Conservation (phyloP, 1,139 yeast genomes). For the Geotrichum carabidarum region DNA sequence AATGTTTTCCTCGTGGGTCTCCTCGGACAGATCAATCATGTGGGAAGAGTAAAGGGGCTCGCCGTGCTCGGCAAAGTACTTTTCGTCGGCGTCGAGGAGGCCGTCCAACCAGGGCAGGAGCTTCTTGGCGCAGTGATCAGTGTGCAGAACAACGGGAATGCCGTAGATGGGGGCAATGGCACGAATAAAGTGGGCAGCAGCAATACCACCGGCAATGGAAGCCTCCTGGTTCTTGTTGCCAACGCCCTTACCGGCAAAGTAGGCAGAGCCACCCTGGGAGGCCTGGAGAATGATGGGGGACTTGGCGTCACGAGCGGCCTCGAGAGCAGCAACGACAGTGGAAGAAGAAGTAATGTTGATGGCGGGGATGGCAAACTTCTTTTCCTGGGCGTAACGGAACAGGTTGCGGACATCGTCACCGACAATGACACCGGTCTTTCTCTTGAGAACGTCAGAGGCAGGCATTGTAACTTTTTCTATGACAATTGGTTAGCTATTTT, state of each 20-base stretch:
- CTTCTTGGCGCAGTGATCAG: constrained; percentile 99
- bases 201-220: constrained; percentile 89
- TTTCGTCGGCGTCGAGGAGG: constrained; percentile 95
- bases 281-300: constrained; percentile 96
- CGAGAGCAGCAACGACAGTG: constrained; percentile 93
- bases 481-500: too few species aligned
- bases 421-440: constrained; percentile 96
- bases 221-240: constrained; percentile 90
- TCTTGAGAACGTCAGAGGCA: constrained; percentile 61
- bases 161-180: constrained; percentile 94
- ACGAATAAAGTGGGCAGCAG: constrained; percentile 98
- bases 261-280: constrained; percentile 99
- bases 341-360: constrained; percentile 97
- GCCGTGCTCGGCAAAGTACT: constrained; percentile 76
- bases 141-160: constrained; percentile 93
- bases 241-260: constrained; percentile 99
- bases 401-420: constrained; percentile 91
- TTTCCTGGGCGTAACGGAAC: constrained; percentile 88
- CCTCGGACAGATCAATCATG: constrained; percentile 98
- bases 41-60: constrained; percentile 97
- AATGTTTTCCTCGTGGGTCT: constrained; percentile 92
- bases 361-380: constrained; percentile 97
- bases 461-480: constrained; percentile 22
- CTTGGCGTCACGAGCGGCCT: constrained; percentile 95
- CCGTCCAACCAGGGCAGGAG: constrained; percentile 98